Evolutionary conservation across 2,329 filamentous ascomycete species (phyloP), one percentile per base, ranked within the genome.

Genomic region (Aspergillus pseudoviridinutans): DNA sequence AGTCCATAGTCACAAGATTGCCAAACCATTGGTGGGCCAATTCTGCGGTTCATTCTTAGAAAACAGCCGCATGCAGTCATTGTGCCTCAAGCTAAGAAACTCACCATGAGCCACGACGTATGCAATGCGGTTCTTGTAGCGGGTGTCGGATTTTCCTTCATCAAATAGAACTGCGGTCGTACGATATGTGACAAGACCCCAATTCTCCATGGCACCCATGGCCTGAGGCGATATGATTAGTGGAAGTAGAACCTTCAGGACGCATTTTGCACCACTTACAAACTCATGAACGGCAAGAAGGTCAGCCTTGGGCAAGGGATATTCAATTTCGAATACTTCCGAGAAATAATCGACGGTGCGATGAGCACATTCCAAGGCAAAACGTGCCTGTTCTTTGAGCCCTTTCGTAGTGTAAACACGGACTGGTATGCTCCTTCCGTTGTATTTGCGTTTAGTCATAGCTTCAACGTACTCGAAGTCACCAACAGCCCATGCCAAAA

Each of bases 401-500:
- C 94, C 94, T 61, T 87, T 88, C 9, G 93, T 97, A 1, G 93
- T 97, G 77, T 97, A 99, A 35, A 99, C 92, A 62, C 94, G 88
- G 54, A 97, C 93, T 20, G 94, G 94, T 35, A 99, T 84, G 70
- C 85, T 87, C 79, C 92, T 92, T 69, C 92, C 93, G 59, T 95
- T 90, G 78, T 99, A 97, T 73, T 89, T 87, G 66, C 93, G 87
- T 70, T 91, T 84, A 3, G 94, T 99, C 71, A 90, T 89, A 54
- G 89, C 90, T 78, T 99, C 94, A 55, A 97, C 87, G 68, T 96
- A 96, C 76, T 97, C 93, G 63, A 99, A 97, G 74, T 99, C 93
- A 58, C 94, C 94, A 61, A 97, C 85, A 24, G 93, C 92, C 94
- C 94, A 97, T 24, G 92, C 92, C 27, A 95, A 80, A 29, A 97